Conservation (phyloP, 2,329 filamentous ascomycete species). For the Penicillium crustosum region DNA sequence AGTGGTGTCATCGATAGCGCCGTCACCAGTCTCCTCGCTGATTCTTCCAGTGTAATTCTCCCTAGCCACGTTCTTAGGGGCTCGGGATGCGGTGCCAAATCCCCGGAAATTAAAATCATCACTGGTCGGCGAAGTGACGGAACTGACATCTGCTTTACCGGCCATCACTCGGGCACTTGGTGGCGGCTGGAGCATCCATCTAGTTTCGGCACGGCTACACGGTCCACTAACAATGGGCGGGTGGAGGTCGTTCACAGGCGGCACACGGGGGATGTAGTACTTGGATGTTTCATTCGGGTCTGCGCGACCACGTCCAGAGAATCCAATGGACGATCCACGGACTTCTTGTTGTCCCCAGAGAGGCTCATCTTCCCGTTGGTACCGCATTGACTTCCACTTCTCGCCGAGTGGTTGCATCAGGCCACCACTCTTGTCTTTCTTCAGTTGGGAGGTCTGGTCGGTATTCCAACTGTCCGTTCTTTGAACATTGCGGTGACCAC, state of each 20-base stretch:
- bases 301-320: slow-evolving; percentile 42
- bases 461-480: slow-evolving; percentile 60
- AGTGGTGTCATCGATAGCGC: slow-evolving; percentile 9
- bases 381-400: slow-evolving; percentile 74
- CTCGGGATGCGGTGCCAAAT: slow-evolving; percentile 11
- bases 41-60: slow-evolving; percentile 2
- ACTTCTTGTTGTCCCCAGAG: slow-evolving; percentile 72
- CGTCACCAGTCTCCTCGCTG: slow-evolving; percentile 12
- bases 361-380: slow-evolving; percentile 85
- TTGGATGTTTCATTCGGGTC: slow-evolving; percentile 46
- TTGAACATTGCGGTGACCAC: slow-evolving; percentile 50
- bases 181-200: slow-evolving; percentile 91
- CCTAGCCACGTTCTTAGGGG: background rate
- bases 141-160: slow-evolving; percentile 61
- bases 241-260: slow-evolving; percentile 81
- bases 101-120: slow-evolving; percentile 21
- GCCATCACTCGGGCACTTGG: slow-evolving; percentile 90
- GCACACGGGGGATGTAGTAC: slow-evolving; percentile 63
- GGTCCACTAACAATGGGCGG: slow-evolving; percentile 79
- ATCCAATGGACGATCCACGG: slow-evolving; percentile 56
- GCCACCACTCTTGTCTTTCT: slow-evolving; percentile 49
- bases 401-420: slow-evolving; percentile 44
- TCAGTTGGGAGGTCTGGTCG: slow-evolving; percentile 38
- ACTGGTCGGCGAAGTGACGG: slow-evolving; percentile 24
- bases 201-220: slow-evolving; percentile 66